Evolutionary conservation across 2,329 filamentous ascomycete species (phyloP).

Genomic region (Venturia aucupariae): DNA sequence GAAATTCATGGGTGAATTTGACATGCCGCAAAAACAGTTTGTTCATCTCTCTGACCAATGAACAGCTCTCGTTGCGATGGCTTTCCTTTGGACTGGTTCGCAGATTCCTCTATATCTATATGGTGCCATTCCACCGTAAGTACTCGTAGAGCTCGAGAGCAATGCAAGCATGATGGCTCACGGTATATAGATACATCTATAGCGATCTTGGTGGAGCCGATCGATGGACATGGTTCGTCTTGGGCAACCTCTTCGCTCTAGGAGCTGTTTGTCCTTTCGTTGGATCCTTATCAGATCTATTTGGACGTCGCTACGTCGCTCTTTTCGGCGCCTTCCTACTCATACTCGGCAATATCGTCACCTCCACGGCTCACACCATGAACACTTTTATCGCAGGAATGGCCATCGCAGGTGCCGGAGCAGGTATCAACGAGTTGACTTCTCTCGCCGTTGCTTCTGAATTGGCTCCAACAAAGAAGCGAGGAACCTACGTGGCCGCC

Average conservation of each 20-base stretch:
- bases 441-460: slow-evolving; percentile 60
- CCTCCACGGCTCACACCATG: slow-evolving; percentile 49
- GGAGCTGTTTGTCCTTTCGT: slow-evolving; percentile 55
- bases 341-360: slow-evolving; percentile 51
- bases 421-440: slow-evolving; percentile 59
- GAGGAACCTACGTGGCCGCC: slow-evolving; percentile 52
- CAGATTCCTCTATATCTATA: slow-evolving; percentile 48
- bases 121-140: slow-evolving; percentile 27
- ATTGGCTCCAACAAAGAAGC: slow-evolving; percentile 55
- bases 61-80: slow-evolving; percentile 11
- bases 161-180: slow-evolving; percentile 15
- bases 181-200: slow-evolving; percentile 41
- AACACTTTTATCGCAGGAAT: slow-evolving; percentile 45
- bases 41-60: neutral
- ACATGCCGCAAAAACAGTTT: neutral
- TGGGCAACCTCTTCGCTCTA: slow-evolving; percentile 45
- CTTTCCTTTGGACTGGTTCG: slow-evolving; percentile 35
- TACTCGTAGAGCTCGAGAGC: neutral
- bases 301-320: slow-evolving; percentile 53
- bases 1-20: slow-evolving; percentile 9
- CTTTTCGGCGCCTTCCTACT: slow-evolving; percentile 45
- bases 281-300: slow-evolving; percentile 54
- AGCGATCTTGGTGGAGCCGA: slow-evolving; percentile 50
- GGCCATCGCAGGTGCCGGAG: slow-evolving; percentile 51
- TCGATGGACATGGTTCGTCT: slow-evolving; percentile 48